A percentile compares a stretch with the other conserved stretches of the same genome.
Evolutionary conservation across 306 rosid species (phyloP).

Genomic region (Parietaria judaica): DNA sequence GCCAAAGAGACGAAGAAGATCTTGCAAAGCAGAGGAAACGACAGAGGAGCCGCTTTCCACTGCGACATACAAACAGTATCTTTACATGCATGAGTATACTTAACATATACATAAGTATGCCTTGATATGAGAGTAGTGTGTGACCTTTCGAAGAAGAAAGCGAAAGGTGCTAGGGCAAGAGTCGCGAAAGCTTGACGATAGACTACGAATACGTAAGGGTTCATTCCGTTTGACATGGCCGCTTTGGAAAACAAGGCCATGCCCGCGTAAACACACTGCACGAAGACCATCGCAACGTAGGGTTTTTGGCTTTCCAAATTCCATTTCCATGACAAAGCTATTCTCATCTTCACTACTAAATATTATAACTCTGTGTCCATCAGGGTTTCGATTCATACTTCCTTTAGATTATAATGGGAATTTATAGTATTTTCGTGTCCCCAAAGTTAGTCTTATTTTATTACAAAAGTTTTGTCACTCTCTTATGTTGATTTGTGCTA

Average conservation of each 20-base stretch:
- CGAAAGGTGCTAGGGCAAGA: constrained; percentile 63
- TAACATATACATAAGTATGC: neutral
- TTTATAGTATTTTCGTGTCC: too few species aligned
- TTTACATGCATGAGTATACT: neutral
- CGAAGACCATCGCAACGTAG: constrained; percentile 61
- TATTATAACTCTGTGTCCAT: neutral
- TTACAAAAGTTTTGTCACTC: too few species aligned
- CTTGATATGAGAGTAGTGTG: neutral
- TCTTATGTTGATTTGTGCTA: too few species aligned
- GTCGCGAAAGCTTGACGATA: constrained; percentile 84
- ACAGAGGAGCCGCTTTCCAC: constrained; percentile 50
- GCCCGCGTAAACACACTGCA: constrained; percentile 70
- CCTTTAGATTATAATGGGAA: too few species aligned
- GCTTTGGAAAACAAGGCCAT: constrained; percentile 91
- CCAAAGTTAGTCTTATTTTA: too few species aligned
- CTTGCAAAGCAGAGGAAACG: constrained; percentile 51
- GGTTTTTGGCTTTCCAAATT: constrained; percentile 39
- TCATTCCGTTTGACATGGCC: constrained; percentile 85
- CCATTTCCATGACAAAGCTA: constrained; percentile 20
- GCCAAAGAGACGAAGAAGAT: constrained; percentile 61
- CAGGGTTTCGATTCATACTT: neutral
- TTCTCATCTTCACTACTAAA: constrained; percentile 19
- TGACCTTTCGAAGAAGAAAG: constrained; percentile 74
- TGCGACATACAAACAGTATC: constrained; percentile 31
- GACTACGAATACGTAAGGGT: constrained; percentile 77